phyloP scores from a whole-genome alignment of 306 rosid genomes.

The Cucurbita pepo region DNA sequence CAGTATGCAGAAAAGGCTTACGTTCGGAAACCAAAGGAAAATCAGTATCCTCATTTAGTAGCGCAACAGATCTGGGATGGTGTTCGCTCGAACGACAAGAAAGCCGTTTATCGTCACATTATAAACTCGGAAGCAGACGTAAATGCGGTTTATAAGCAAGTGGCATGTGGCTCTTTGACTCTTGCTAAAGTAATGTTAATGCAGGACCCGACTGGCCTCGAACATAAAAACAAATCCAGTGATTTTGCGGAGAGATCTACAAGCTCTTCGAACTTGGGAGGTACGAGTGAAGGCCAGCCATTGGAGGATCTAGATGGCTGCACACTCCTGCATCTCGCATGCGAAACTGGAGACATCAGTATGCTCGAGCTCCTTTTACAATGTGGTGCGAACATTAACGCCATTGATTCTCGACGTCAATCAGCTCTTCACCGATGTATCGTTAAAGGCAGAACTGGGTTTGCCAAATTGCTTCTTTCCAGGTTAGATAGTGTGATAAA shows the following conservation, averaged over 20 bases:
- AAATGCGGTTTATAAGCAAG: slow-evolving; percentile 54
- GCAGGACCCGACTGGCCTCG: slow-evolving; percentile 60
- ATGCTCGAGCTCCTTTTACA: slow-evolving; percentile 96
- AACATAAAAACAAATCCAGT: slow-evolving; percentile 32
- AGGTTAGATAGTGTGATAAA: slow-evolving; percentile 29
- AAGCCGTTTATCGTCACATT: slow-evolving; percentile 80
- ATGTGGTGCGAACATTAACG: slow-evolving; percentile 80
- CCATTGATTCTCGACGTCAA: slow-evolving; percentile 57
- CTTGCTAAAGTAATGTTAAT: slow-evolving; percentile 86
- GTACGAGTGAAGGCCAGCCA: slow-evolving; percentile 43
- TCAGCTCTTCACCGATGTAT: slow-evolving; percentile 76
- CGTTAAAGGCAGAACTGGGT: slow-evolving; percentile 40
- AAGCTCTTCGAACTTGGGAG: slow-evolving; percentile 29
- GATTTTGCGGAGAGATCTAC: slow-evolving; percentile 58
- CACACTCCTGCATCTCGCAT: slow-evolving; percentile 86
- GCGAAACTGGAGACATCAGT: slow-evolving; percentile 85
- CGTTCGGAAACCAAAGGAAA: slow-evolving; percentile 68
- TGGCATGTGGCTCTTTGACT: slow-evolving; percentile 43
- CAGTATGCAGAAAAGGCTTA: slow-evolving; percentile 95
- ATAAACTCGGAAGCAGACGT: slow-evolving; percentile 74
- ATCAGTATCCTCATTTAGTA: slow-evolving; percentile 47
- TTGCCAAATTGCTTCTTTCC: slow-evolving; percentile 59
- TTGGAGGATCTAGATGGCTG: slow-evolving; percentile 60
- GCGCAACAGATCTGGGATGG: slow-evolving; percentile 91
- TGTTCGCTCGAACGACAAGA: slow-evolving; percentile 81